A percentile compares a stretch with the other conserved stretches of the same genome.
Conservation (phyloP, 208 protist species). For the Wallacemonas sp. region DNA sequence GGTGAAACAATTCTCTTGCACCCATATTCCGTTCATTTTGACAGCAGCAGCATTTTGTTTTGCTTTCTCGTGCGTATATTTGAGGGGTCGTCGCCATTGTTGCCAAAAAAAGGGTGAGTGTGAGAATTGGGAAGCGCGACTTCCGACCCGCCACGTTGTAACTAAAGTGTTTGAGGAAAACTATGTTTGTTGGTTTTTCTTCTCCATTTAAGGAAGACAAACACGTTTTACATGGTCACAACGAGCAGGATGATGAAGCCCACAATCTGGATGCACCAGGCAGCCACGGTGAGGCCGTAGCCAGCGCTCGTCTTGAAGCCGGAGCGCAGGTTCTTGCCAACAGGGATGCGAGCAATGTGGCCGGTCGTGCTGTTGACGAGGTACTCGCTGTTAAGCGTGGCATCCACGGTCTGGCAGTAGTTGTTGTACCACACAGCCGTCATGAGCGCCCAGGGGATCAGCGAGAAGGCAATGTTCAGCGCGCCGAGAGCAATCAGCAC, state of each 20-base stretch:
- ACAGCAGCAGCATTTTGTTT: no score
- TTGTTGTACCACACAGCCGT: constrained; percentile 37
- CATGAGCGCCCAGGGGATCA: constrained; percentile 64
- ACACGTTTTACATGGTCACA: constrained; percentile 11
- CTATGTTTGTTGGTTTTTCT: neutral
- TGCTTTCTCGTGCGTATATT: no score
- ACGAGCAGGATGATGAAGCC: constrained; percentile 31
- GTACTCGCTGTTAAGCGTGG: constrained; percentile 13
- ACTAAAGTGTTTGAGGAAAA: neutral
- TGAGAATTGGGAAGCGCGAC: no score
- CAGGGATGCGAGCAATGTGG: constrained; percentile 16
- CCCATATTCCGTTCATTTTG: no score
- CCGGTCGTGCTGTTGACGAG: constrained; percentile 13
- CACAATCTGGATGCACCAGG: constrained; percentile 45
- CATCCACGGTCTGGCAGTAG: constrained; percentile 31
- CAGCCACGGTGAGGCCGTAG: constrained; percentile 45
- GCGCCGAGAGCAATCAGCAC: constrained; percentile 28
- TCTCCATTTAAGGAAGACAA: neutral
- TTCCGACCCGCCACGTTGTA: neutral
- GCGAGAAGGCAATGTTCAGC: constrained; percentile 21
- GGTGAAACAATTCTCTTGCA: no score
- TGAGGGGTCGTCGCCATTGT: no score
- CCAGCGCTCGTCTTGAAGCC: constrained; percentile 44
- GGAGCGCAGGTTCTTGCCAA: constrained; percentile 24
- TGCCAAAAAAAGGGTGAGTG: no score